Evolutionary conservation across 129 eudicot species (phyloP).

Genomic region (Erigeron canadensis): DNA sequence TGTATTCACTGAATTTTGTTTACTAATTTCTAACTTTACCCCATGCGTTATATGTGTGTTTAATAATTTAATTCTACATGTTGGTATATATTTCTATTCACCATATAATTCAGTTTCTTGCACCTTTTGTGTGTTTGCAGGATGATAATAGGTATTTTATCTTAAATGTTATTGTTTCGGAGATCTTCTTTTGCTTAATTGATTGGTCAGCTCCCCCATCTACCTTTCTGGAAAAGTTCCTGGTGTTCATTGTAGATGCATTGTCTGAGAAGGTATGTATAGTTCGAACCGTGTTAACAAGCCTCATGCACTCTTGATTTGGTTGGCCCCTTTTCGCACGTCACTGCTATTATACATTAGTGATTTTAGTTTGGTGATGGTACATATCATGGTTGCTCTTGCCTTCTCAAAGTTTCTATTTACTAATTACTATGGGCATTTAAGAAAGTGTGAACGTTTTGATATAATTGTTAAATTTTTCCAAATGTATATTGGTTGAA

Average conservation of each 20-base stretch:
- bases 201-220: constrained; percentile 49
- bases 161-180: constrained; percentile 56
- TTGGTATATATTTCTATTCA: not conserved
- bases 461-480: not conserved
- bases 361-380: not conserved
- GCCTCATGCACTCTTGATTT: not conserved
- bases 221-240: constrained; percentile 58
- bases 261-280: constrained; percentile 52
- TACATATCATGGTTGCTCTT: not conserved
- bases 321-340: not conserved
- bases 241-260: constrained; percentile 62
- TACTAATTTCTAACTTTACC: not conserved
- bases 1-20: not conserved
- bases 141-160: constrained; percentile 61
- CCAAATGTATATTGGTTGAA: constrained; percentile 4
- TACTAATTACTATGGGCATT: not conserved
- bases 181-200: constrained; percentile 56
- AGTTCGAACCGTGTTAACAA: not conserved
- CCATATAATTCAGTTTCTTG: constrained; percentile 19
- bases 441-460: not conserved
- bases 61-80: not conserved
- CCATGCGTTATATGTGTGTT: not conserved
- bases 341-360: not conserved
- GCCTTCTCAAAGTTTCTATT: not conserved
- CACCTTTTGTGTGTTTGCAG: constrained; percentile 42